Evolutionary conservation across 306 rosid genomes (phyloP).

Genomic region (Vicia sativa): DNA sequence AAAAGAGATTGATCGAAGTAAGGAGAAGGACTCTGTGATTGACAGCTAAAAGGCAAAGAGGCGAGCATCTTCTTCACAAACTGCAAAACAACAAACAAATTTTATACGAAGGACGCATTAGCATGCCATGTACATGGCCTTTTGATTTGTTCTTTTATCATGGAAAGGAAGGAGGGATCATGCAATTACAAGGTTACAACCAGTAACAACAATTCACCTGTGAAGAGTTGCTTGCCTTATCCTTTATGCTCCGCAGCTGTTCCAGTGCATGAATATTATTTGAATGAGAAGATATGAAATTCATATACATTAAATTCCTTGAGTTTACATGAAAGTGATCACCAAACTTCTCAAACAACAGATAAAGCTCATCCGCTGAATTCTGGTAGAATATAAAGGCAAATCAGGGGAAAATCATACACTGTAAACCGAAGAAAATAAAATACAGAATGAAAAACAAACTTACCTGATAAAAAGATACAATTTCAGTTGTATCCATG

Average conservation of each 20-base stretch:
- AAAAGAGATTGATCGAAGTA: slow-evolving; percentile 92
- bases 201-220: slow-evolving; percentile 58
- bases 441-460: slow-evolving; percentile 24
- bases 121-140: background rate
- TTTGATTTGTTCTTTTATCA: slow-evolving; percentile 1
- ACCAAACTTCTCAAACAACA: slow-evolving; percentile 81
- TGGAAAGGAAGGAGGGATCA: slow-evolving; percentile 1
- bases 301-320: slow-evolving; percentile 66
- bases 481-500: slow-evolving; percentile 97
- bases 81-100: slow-evolving; percentile 54
- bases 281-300: slow-evolving; percentile 89
- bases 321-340: slow-evolving; percentile 85
- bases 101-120: slow-evolving; percentile 11
- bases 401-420: slow-evolving; percentile 38
- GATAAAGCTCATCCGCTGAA: slow-evolving; percentile 83
- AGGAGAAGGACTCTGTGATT: slow-evolving; percentile 96
- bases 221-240: slow-evolving; percentile 68
- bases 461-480: slow-evolving; percentile 89
- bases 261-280: slow-evolving; percentile 81
- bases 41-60: slow-evolving; percentile 83
- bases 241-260: slow-evolving; percentile 65
- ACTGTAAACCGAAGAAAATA: slow-evolving; percentile 26
- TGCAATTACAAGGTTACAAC: slow-evolving; percentile 26
- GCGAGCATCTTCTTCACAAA: slow-evolving; percentile 96
- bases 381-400: slow-evolving; percentile 57